These are phyloP conservation scores for Suhomyces sp. DNA, from an alignment of 805 yeast genomes.

Conservation along the genomic window DNA sequence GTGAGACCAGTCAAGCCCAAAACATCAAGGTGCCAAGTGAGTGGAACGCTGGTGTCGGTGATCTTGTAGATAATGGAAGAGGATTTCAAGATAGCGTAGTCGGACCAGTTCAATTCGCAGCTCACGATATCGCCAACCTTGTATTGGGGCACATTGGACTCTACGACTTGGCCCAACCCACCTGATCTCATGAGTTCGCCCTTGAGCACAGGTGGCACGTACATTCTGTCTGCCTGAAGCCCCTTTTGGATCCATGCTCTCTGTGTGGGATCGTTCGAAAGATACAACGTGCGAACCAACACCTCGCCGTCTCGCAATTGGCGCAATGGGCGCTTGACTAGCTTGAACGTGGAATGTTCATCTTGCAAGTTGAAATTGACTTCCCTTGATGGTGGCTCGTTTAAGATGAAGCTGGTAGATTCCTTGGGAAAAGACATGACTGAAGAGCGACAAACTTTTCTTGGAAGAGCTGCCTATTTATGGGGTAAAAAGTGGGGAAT, in stretches of 20 bases:
- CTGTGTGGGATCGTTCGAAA: slow-evolving; percentile 37
- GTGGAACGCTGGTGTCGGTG: slow-evolving; percentile 16
- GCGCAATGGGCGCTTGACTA: slow-evolving; percentile 13
- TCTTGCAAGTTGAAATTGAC: slow-evolving; percentile 18
- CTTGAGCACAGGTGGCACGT: slow-evolving; percentile 37
- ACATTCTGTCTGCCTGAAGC: slow-evolving; percentile 20
- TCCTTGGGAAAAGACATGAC: slow-evolving; percentile 8
- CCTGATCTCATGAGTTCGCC: slow-evolving; percentile 44
- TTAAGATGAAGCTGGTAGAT: slow-evolving; percentile 13
- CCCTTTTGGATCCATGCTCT: slow-evolving; percentile 35
- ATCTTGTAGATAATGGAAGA: slow-evolving; percentile 25
- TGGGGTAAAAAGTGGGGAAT: not conserved
- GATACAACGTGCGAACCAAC: slow-evolving; percentile 23
- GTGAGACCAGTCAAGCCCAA: slow-evolving; percentile 60
- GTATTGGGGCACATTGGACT: slow-evolving; percentile 41
- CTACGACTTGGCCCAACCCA: slow-evolving; percentile 51
- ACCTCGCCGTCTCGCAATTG: slow-evolving; percentile 23
- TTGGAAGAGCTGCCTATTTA: not conserved
- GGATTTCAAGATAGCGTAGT: slow-evolving; percentile 38
- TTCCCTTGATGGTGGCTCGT: slow-evolving; percentile 15
- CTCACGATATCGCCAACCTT: slow-evolving; percentile 43
- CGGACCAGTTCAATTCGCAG: slow-evolving; percentile 46
- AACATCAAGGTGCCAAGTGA: slow-evolving; percentile 10
- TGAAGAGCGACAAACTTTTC: not conserved
- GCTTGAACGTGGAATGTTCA: slow-evolving; percentile 30